Base-by-base conservation (phyloP, 495 filamentous ascomycete genomes). In the Aspergillus olivimuriae region DNA sequence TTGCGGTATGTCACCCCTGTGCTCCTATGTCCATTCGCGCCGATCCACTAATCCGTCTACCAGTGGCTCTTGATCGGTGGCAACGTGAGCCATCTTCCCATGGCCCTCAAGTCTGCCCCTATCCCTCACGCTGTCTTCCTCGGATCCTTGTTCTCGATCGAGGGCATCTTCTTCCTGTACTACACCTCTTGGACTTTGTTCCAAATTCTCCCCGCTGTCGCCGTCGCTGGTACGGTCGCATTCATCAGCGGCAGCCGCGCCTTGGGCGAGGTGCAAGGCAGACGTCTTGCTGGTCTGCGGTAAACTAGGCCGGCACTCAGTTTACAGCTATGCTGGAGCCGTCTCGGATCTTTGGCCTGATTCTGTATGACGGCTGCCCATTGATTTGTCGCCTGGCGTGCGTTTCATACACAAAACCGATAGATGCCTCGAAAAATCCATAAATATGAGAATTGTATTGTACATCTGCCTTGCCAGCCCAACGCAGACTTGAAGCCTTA, bases 171-270 rank as follows among this genome's bases (percentile, higher is more conserved):
- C 69, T 89, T 89, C 74, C 63, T 95, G 61, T 98, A 98, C 74
- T 98, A 96, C 61, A 85, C 76, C 22, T 83, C 68, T 52, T 97
- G 91, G 92, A 95, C 82, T 52, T 70, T 98, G 34, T 98, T 97
- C 76, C 84, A 94, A 70, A 77, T 77, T 20, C 75, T 98, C 30
- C 89, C 89, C 8, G 82, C 81, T 39, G 79, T 79, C 49, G 77
- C 73, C 24, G 67, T 76, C 32, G 77, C 86, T 39, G 83, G 82
- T 16, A 62, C 73, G 34, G 78, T 89, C 41, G 77, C 85, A 17
- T 89, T 94, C 56, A 63, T 97, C 32, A 94, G 88, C 62, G 94
- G 92, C 43, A 89, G 84, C 55, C 84, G 91, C 61, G 94, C 92
- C 17, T 70, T 98, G 52, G 82, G 86, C 33, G 92, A 98, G 69